Evolutionary conservation across 164 flowering plant species (phyloP), one percentile per base, ranked within the genome.

Genomic region (Stephania yunnanensis): DNA sequence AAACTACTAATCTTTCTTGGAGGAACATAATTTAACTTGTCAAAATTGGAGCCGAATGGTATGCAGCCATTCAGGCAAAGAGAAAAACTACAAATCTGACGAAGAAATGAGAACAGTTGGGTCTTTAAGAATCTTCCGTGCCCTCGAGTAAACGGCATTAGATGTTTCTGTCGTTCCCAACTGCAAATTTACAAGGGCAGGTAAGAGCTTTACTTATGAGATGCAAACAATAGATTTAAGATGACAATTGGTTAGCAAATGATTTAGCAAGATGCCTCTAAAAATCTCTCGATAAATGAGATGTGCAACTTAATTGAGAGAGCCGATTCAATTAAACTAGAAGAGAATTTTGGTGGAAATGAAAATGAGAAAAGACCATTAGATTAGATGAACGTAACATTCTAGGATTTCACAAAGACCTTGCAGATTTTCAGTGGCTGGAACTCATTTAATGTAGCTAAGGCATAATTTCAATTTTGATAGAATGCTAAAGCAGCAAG

Each of bases 161-260:
- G 92, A 90, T 31, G 90, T 86, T 82, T 91, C 94, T 29, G 97
- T 85, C 64, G 93, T 85, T 53, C 99, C 97, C 83, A 87, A 82
- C 97, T 95, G 90, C 52, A 80, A 73, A 72, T 74, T 70, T 20
- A 45, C 61, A 36, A 46, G n/a, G 13, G 45, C 29, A 15, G 61
- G 44, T 48, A 17, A 77, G 68, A 22, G 53, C 29, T 29, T 1
- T 12, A 8, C 4, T 31, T 0, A n/a, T n/a, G n/a, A n/a, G 13
- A 8, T 36, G 70, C 6, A 44, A 8, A 46, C 5, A 75, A 30
- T 69, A 7, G 42, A 36, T 36, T 36, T 36, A 36, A 36, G 42
- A 36, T 36, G 3, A 36, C 42, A 36, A 36, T 36, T 36, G 42
- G 42, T 36, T 36, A 36, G 42, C 42, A 36, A 36, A 36, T 36